These are phyloP conservation scores for Podospora comata DNA, from an alignment of 495 filamentous ascomycete genomes.

Conservation along the genomic window DNA sequence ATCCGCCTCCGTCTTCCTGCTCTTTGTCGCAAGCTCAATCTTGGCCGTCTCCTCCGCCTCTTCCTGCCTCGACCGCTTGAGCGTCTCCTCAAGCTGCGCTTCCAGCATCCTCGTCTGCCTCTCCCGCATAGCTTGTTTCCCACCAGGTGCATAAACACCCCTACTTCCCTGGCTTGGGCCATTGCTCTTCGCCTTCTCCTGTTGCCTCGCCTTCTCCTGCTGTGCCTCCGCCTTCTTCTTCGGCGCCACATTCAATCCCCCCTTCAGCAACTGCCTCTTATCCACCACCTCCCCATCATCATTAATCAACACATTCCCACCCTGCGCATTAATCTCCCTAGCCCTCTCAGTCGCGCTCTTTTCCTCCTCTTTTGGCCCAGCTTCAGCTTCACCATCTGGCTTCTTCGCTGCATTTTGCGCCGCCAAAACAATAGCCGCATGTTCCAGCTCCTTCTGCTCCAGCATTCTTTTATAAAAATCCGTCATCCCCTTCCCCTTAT, in stretches of 20 bases:
- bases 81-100: slow-evolving; percentile 68
- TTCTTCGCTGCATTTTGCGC: slow-evolving; percentile 42
- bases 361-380: slow-evolving; percentile 43
- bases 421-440: slow-evolving; percentile 64
- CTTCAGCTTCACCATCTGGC: slow-evolving; percentile 40
- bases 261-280: slow-evolving; percentile 83
- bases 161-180: slow-evolving; percentile 25
- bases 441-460: slow-evolving; percentile 69
- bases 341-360: slow-evolving; percentile 72
- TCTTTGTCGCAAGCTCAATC: slow-evolving; percentile 70
- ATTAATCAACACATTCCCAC: slow-evolving; percentile 70
- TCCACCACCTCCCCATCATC: slow-evolving; percentile 94
- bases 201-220: slow-evolving; percentile 36
- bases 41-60: slow-evolving; percentile 68
- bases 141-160: slow-evolving; percentile 48
- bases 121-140: slow-evolving; percentile 65
- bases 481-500: slow-evolving; percentile 73
- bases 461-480: slow-evolving; percentile 84
- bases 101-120: slow-evolving; percentile 87
- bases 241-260: slow-evolving; percentile 78
- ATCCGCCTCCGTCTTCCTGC: slow-evolving; percentile 68
- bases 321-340: slow-evolving; percentile 67
- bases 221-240: slow-evolving; percentile 47
- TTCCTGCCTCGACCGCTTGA: slow-evolving; percentile 69
- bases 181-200: slow-evolving; percentile 32